These are phyloP conservation scores for Bjerkandera adusta DNA, from an alignment of 1,284 basidiomycete genomes.

Conservation along the genomic window DNA sequence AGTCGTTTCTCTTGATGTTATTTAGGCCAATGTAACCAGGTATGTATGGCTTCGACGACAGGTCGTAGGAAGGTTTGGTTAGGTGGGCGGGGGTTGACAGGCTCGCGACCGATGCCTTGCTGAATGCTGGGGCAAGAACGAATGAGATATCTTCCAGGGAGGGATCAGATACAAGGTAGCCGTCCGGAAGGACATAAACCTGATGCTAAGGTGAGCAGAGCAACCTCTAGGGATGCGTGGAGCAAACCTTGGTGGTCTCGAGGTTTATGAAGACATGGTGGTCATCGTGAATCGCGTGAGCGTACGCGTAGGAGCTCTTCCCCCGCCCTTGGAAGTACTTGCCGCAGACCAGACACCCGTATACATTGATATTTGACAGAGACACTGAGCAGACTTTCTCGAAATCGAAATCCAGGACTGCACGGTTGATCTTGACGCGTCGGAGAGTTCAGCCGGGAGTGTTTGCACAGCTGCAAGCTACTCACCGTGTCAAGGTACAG, in stretches of 20 bases:
- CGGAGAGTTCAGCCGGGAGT: background rate
- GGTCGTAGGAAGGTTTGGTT: conserved; percentile 80
- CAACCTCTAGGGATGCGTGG: conserved; percentile 2
- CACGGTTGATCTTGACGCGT: conserved; percentile 69
- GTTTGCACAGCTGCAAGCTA: conserved; percentile 5
- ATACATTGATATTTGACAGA: conserved; percentile 94
- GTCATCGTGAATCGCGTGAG: conserved; percentile 96
- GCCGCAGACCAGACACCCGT: conserved; percentile 96
- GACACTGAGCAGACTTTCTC: conserved; percentile 98
- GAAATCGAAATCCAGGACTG: conserved; percentile 96
- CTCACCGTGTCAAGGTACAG: conserved; percentile 94
- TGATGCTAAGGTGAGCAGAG: conserved; percentile 32
- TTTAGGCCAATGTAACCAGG: conserved; percentile 97
- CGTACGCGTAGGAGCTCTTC: conserved; percentile 90
- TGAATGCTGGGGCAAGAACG: conserved; percentile 87
- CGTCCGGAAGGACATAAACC: conserved; percentile 98
- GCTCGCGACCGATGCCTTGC: conserved; percentile 44
- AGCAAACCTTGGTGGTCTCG: conserved; percentile 80
- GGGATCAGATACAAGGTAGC: conserved; percentile 93
- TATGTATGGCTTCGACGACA: conserved; percentile 78
- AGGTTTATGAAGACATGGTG: conserved; percentile 99
- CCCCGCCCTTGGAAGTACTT: conserved; percentile 99
- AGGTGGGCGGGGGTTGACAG: conserved; percentile 62
- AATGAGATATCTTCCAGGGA: conserved; percentile 93
- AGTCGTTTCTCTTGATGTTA: conserved; percentile 96